Evolutionary conservation across 192 early-diverging fungal species (phyloP), one percentile per base, ranked within the genome.

Genomic region (Chytriomyces sp.): DNA sequence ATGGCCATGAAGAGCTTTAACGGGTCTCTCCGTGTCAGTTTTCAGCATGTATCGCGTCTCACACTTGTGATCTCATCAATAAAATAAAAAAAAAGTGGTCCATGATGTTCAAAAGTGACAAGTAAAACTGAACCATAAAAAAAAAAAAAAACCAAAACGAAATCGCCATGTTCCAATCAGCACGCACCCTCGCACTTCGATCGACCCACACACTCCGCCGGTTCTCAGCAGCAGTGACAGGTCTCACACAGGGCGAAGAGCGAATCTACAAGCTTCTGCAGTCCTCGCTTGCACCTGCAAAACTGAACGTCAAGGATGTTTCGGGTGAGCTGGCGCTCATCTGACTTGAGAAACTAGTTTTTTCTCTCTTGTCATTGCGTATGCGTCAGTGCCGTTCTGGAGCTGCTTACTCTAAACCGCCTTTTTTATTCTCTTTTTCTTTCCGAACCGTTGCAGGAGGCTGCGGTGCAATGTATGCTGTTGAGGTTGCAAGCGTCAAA

Each of bases 391-490:
- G 48, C 49, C 4, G 23, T 77, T 70, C 3, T 60, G n/a, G 26
- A 57, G 20, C 3, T 11, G 53, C 53, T 11, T 18, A 1, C 53
- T 57, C 3, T 3, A 2, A 20, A 57, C 0, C 59, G 6, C 23
- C 16, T 10, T 62, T 61, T 59, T 20, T 60, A 20, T 71, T n/a
- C 45, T 35, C 50, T 74, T 9, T n/a, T 57, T 43, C 6, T 26
- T 43, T n/a, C n/a, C n/a, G n/a, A n/a, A n/a, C n/a, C 11, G 24
- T 43, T 64, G 1, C 20, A 60, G 92, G 93, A 57, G 97, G 97
- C n/a, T 99, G 97, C 81, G 97, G 97, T 11, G 93, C 94, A 49
- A 97, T 97, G 95, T 98, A 96, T 72, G 91, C 91, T n/a, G 92
- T 99, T 60, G 91, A 94, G 72, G 92, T 99, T 77, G 89, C 91